phyloP scores from a whole-genome alignment of 306 rosid genomes.

The Geum urbanum region DNA sequence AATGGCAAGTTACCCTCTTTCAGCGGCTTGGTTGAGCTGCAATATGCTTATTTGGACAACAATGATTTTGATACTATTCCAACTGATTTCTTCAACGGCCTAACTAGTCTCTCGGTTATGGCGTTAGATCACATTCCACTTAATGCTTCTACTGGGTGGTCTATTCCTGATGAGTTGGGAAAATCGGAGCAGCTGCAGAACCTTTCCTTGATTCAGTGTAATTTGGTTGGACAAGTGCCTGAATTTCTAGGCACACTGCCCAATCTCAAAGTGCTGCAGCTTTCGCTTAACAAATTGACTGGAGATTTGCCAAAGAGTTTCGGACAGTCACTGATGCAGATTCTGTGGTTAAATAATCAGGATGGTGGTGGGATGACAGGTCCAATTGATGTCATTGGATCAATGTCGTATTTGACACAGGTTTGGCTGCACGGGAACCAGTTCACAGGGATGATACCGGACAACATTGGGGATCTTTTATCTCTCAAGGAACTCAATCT shows the following conservation, averaged over 20 bases:
- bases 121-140: conserved; percentile 64
- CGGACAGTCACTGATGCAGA: conserved; percentile 56
- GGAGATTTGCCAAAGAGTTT: conserved; percentile 57
- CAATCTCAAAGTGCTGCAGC: conserved; percentile 54
- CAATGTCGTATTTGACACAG: conserved; percentile 57
- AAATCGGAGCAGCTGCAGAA: conserved; percentile 57
- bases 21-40: conserved; percentile 65
- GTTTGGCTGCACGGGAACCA: conserved; percentile 81
- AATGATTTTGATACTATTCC: conserved; percentile 74
- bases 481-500: conserved; percentile 69
- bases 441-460: conserved; percentile 60
- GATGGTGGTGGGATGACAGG: conserved; percentile 55
- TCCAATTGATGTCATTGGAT: conserved; percentile 50
- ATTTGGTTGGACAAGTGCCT: conserved; percentile 66
- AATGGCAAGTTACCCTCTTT: conserved; percentile 59
- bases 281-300: conserved; percentile 48
- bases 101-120: conserved; percentile 46
- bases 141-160: conserved; percentile 43
- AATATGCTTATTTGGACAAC: conserved; percentile 65
- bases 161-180: too few relatives aligned
- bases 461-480: conserved; percentile 50
- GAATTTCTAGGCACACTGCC: conserved; percentile 59
- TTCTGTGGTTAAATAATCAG: conserved; percentile 79
- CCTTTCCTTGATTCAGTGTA: conserved; percentile 51
- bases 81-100: conserved; percentile 56